Percentiles rank a stretch among this genome's conserved stretches.
Conservation (phyloP, 1,284 basidiomycete genomes). For the Amylostereum chailletii region DNA sequence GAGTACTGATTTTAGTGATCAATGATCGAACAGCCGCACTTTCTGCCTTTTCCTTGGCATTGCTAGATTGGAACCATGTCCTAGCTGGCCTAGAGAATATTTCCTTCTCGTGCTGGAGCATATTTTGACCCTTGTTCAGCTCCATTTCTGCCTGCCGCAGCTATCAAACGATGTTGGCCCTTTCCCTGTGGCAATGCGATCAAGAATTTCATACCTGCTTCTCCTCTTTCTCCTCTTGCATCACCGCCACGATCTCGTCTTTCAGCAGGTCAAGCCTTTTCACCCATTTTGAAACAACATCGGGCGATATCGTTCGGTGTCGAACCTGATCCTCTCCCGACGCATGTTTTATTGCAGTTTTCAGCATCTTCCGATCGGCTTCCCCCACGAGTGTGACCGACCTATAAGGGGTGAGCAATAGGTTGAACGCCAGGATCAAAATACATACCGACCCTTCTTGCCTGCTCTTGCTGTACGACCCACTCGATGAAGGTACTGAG, state of each 20-base stretch:
- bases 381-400: constrained; percentile 96
- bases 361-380: constrained; percentile 93
- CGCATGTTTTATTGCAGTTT: constrained; percentile 89
- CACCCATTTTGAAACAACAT: constrained; percentile 67
- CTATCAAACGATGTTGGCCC: constrained; percentile 26
- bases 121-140: constrained; percentile 89
- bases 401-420: constrained; percentile 28
- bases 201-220: constrained; percentile 53
- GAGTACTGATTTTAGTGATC: not conserved
- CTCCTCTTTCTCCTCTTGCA: constrained; percentile 94
- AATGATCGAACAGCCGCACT: constrained; percentile 35
- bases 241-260: constrained; percentile 72
- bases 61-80: constrained; percentile 94
- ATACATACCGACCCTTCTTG: constrained; percentile 73
- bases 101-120: constrained; percentile 92
- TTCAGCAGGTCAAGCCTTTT: constrained; percentile 69
- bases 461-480: constrained; percentile 96
- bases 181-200: not conserved
- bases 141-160: constrained; percentile 93
- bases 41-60: constrained; percentile 78
- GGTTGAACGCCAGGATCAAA: constrained; percentile 1
- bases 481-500: constrained; percentile 94
- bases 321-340: constrained; percentile 74
- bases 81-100: constrained; percentile 90
- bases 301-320: constrained; percentile 84